These are phyloP conservation scores for Fomitopsis palustris DNA, from an alignment of 1,284 basidiomycete genomes.

Conservation along the genomic window DNA sequence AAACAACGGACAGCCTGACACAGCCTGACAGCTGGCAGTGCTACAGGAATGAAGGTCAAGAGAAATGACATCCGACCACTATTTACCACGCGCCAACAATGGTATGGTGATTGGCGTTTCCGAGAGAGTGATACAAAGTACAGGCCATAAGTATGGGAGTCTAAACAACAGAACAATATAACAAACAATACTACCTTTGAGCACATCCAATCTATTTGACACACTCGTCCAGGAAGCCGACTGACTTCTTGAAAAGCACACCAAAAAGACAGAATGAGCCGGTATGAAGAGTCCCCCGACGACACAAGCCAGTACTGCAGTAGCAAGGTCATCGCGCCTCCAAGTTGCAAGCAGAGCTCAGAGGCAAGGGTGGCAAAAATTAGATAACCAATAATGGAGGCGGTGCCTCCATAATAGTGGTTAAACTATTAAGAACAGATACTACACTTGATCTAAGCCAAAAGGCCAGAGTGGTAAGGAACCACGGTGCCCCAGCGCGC, in stretches of 20 bases:
- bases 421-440: slow-evolving; percentile 88
- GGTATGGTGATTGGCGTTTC: no score
- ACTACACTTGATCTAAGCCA: slow-evolving; percentile 97
- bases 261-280: slow-evolving; percentile 12
- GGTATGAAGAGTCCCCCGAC: slow-evolving; percentile 13
- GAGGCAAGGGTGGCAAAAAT: slow-evolving; percentile 20
- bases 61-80: no score
- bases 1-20: no score
- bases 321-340: slow-evolving; percentile 21
- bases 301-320: slow-evolving; percentile 20
- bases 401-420: slow-evolving; percentile 55
- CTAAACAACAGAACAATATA: no score
- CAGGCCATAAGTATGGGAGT: no score
- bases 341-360: slow-evolving; percentile 19
- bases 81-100: no score
- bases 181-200: no score
- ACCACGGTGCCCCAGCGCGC: not conserved
- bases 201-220: slow-evolving; percentile 8
- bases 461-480: slow-evolving; percentile 84
- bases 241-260: slow-evolving; percentile 9
- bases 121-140: no score
- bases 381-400: slow-evolving; percentile 20
- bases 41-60: no score
- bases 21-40: no score
- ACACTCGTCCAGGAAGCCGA: slow-evolving; percentile 9